phyloP scores from a whole-genome alignment of 495 filamentous ascomycete species.

The Clavariopsis aquatica region DNA sequence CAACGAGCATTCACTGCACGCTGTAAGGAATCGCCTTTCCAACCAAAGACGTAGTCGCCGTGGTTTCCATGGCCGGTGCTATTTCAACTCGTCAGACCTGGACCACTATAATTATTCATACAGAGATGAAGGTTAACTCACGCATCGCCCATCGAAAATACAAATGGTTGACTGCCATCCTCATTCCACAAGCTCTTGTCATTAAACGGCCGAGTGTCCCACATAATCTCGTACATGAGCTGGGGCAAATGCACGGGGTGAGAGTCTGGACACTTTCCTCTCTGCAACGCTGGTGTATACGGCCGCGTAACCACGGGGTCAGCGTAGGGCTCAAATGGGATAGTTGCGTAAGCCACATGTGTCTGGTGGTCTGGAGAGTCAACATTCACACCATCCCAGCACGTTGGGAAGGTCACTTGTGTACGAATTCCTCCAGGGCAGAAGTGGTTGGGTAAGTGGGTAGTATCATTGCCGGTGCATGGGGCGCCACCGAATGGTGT shows the following conservation, averaged over 20 bases:
- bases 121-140: conserved; percentile 31
- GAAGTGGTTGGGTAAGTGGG: conserved; percentile 44
- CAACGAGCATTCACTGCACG: conserved; percentile 52
- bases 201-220: conserved; percentile 50
- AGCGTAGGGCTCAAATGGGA: conserved; percentile 38
- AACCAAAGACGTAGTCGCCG: conserved; percentile 52
- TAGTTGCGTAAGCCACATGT: conserved; percentile 51
- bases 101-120: background rate
- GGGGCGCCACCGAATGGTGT: conserved; percentile 54
- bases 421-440: conserved; percentile 53
- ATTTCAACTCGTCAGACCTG: background rate
- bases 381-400: conserved; percentile 58
- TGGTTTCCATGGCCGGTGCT: conserved; percentile 51
- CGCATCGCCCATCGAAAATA: conserved; percentile 54
- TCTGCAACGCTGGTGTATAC: conserved; percentile 15
- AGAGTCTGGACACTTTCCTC: conserved; percentile 50
- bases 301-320: conserved; percentile 14
- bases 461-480: conserved; percentile 53
- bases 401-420: conserved; percentile 52
- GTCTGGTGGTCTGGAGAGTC: conserved; percentile 54
- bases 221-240: conserved; percentile 56
- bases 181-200: conserved; percentile 45
- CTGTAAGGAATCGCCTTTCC: conserved; percentile 51
- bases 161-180: conserved; percentile 50
- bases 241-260: conserved; percentile 54